Evolutionary conservation across 305 asterid genomes (phyloP).

Genomic region (Nicotiana rustica): DNA sequence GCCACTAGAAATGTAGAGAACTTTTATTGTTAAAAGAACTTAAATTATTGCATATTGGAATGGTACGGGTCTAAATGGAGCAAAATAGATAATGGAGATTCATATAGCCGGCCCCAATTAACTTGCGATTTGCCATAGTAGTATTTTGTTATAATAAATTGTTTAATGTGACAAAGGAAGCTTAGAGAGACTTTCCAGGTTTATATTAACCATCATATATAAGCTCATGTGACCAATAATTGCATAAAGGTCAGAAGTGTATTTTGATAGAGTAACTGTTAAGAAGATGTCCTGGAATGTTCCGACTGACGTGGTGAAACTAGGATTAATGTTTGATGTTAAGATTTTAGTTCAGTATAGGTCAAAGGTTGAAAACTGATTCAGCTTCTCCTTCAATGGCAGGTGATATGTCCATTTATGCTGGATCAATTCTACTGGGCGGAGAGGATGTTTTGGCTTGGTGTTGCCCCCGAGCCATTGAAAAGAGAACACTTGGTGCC

Average conservation of each 20-base stretch:
- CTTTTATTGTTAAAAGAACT: background rate
- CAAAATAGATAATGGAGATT: slow-evolving; percentile 3
- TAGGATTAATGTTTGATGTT: background rate
- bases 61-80: background rate
- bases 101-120: background rate
- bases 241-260: background rate
- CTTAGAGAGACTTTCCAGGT: background rate
- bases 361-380: background rate
- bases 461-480: slow-evolving; percentile 88
- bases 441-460: slow-evolving; percentile 98
- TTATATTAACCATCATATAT: slow-evolving; percentile 6
- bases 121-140: background rate
- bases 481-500: slow-evolving; percentile 62
- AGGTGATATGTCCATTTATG: slow-evolving; percentile 89
- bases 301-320: background rate
- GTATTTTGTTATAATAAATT: background rate
- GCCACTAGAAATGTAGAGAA: background rate
- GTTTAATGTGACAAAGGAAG: background rate
- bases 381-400: slow-evolving; percentile 32
- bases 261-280: background rate
- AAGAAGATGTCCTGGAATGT: background rate
- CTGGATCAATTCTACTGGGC: slow-evolving; percentile 98
- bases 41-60: slow-evolving; percentile 26
- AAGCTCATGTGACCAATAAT: background rate
- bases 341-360: background rate